These are phyloP conservation scores for Diplodia scrobiculata DNA, from an alignment of 2,329 filamentous ascomycete species.

Conservation along the genomic window DNA sequence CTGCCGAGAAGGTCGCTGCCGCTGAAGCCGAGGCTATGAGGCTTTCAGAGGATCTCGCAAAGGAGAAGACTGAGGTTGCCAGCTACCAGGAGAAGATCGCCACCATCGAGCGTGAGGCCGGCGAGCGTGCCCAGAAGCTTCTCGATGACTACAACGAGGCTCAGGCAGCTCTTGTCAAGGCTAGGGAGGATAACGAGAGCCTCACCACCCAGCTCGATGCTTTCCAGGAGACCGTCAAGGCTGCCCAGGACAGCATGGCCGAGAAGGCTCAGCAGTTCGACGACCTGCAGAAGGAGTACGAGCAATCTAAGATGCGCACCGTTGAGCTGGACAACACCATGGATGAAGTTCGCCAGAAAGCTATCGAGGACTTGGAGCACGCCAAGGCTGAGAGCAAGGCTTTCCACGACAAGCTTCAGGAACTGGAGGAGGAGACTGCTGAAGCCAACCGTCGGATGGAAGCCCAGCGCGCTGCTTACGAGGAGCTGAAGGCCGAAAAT, in stretches of 20 bases:
- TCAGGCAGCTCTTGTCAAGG: slow-evolving; percentile 11
- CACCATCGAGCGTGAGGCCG: slow-evolving; percentile 16
- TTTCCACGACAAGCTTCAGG: slow-evolving; percentile 25
- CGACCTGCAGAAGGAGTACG: slow-evolving; percentile 22
- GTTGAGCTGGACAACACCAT: slow-evolving; percentile 12
- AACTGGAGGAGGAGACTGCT: slow-evolving; percentile 21
- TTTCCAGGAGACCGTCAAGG: slow-evolving; percentile 24
- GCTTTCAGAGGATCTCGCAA: slow-evolving; percentile 11
- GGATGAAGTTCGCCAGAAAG: slow-evolving; percentile 21
- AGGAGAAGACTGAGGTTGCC: slow-evolving; percentile 7
- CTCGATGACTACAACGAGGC: slow-evolving; percentile 18
- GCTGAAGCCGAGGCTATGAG: slow-evolving; percentile 20
- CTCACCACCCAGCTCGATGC: slow-evolving; percentile 16
- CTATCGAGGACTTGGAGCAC: slow-evolving; percentile 21
- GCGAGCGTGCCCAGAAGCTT: slow-evolving; percentile 15
- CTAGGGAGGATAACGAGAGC: slow-evolving; percentile 13
- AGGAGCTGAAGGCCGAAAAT: slow-evolving; percentile 11
- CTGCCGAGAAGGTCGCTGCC: slow-evolving; percentile 24
- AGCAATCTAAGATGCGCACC: slow-evolving; percentile 17
- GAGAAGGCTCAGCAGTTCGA: slow-evolving; percentile 22
- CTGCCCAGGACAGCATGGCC: slow-evolving; percentile 14
- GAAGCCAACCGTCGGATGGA: slow-evolving; percentile 22
- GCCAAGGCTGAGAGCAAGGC: slow-evolving; percentile 25
- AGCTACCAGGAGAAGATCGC: slow-evolving; percentile 18
- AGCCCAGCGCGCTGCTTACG: slow-evolving; percentile 26